Evolutionary conservation across 805 yeast genomes (phyloP), one percentile per base, ranked within the genome.

Genomic region (Candida methanosorbosa): DNA sequence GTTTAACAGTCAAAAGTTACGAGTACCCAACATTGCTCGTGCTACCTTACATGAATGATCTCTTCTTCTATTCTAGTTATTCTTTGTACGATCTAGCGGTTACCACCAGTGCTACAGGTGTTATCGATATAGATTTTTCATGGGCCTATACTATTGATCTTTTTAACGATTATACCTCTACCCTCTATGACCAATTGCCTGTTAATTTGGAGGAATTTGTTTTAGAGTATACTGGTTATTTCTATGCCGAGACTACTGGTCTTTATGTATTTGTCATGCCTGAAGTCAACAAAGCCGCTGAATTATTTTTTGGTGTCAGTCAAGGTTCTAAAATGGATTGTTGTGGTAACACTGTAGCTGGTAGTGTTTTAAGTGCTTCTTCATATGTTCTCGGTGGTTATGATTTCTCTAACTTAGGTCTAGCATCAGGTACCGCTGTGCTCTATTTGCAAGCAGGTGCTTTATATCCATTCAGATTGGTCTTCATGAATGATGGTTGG

Each of bases 191-290:
- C 5, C 23, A 21, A 21, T 14, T 27, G 29, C 13, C 14, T 6
- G 13, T 27, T 12, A 17, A 16, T 18, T 6, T 16, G 12, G 9
- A 7, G 4, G 7, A 18, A 7, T 27, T 27, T 13, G n/a, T 28
- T n/a, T 24, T 37, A 18, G 40, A 37, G 31, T 37, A 27, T 17
- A 30, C 37, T 9, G 40, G 40, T 30, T 37, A 23, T 18, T 37
- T 37, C 19, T 14, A 37, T 9, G 40, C 40, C 8, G 29, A 18
- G 17, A 31, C 32, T 15, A n/a, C 27, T 16, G 40, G 40, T 33
- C 12, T 37, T 9, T 37, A 37, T 29, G 4, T 18, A 9, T 34
- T 37, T 14, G 9, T 9, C 5, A 6, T 34, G 14, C 18, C 22
- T 15, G 9, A 5, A 7, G 33, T 31, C 16, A 29, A 37, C 20